Evolutionary conservation across 2,329 filamentous ascomycete genomes (phyloP).

Genomic region (Fonsecaea erecta): DNA sequence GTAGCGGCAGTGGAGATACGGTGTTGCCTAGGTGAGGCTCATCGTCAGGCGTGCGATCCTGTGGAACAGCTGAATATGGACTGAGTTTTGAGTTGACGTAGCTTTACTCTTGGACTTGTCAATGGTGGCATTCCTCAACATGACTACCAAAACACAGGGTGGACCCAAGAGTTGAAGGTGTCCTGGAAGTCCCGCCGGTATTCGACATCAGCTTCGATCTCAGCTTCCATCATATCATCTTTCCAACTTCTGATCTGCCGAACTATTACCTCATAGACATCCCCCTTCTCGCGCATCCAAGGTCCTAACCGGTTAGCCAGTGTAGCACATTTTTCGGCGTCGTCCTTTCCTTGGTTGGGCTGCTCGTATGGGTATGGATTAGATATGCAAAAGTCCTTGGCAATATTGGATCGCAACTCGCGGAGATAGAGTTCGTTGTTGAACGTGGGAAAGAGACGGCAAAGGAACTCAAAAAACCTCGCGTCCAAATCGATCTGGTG

Average conservation of each 20-base stretch:
- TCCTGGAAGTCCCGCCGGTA: neutral
- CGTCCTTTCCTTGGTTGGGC: neutral
- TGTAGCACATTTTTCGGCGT: neutral
- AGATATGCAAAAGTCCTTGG: no score
- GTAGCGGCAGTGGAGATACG: neutral
- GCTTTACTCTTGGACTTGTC: no score
- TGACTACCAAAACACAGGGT: no score
- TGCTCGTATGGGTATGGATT: neutral
- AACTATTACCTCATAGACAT: neutral
- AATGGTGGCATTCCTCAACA: no score
- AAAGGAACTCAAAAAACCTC: no score
- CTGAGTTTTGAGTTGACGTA: no score
- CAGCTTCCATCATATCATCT: neutral
- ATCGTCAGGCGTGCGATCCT: neutral
- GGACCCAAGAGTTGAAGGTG: neutral
- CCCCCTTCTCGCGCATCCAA: neutral
- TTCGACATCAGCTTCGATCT: neutral
- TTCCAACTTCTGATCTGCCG: neutral
- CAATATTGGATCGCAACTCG: no score
- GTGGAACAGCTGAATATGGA: neutral
- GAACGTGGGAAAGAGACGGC: no score
- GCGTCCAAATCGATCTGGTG: no score
- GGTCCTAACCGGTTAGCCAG: neutral
- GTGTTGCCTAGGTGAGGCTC: neutral
- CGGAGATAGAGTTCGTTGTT: no score